These are phyloP conservation scores for Fagus crenata DNA, from an alignment of 306 rosid species.

Conservation along the genomic window DNA sequence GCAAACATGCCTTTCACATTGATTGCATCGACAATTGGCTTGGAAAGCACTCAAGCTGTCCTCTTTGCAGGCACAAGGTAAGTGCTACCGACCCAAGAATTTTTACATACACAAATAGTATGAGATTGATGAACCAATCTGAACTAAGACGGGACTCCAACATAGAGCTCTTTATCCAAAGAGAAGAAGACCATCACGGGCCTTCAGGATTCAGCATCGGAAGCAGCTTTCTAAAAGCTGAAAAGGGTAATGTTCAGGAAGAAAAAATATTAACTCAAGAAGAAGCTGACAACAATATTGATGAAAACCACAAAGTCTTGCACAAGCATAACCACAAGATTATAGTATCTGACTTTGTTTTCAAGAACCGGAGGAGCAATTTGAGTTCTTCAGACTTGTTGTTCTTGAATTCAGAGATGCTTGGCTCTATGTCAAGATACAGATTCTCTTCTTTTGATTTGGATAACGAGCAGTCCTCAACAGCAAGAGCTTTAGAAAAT, in stretches of 20 bases:
- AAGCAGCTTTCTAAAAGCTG: conserved; percentile 73
- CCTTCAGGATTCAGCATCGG: conserved; percentile 83
- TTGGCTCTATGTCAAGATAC: conserved; percentile 53
- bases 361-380: conserved; percentile 85
- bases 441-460: conserved; percentile 51
- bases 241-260: conserved; percentile 35
- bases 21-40: conserved; percentile 92
- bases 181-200: conserved; percentile 66
- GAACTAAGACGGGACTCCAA: conserved; percentile 60
- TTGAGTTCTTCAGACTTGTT: conserved; percentile 85
- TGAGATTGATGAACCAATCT: conserved; percentile 54
- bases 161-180: conserved; percentile 73
- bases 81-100: conserved; percentile 59
- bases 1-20: conserved; percentile 91
- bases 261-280: conserved; percentile 49
- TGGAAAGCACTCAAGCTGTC: conserved; percentile 86
- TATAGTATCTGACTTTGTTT: conserved; percentile 67
- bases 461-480: conserved; percentile 5
- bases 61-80: conserved; percentile 77
- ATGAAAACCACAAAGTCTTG: conserved; percentile 33
- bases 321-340: conserved; percentile 79
- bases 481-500: conserved; percentile 14
- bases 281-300: conserved; percentile 16
- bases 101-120: conserved; percentile 60
- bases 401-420: conserved; percentile 79